A percentile compares a stretch with the other conserved stretches of the same genome.
Evolutionary conservation across 2,329 filamentous ascomycete genomes (phyloP).

Genomic region (Fusarium sulawesiense): DNA sequence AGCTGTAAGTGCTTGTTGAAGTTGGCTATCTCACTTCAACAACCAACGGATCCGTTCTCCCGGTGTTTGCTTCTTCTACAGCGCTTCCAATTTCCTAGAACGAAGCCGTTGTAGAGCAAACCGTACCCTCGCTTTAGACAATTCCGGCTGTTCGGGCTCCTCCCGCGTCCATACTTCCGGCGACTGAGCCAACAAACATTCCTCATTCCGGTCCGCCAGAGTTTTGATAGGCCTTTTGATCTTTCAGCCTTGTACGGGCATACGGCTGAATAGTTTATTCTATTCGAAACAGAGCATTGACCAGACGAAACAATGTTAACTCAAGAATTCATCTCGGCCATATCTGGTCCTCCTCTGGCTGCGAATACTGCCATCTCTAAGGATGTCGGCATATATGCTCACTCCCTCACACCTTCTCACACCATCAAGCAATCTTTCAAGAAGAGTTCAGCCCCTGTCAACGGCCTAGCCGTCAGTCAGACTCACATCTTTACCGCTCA

Average conservation of each 20-base stretch:
- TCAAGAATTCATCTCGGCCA: slow-evolving; percentile 69
- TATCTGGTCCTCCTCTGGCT: slow-evolving; percentile 67
- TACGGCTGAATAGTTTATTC: not conserved
- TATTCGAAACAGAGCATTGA: not conserved
- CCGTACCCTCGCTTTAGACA: slow-evolving; percentile 3
- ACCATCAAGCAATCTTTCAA: slow-evolving; percentile 85
- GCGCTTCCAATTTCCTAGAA: slow-evolving; percentile 13
- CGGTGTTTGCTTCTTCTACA: slow-evolving; percentile 32
- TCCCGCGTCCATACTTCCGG: slow-evolving; percentile 2
- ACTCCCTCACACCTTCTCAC: slow-evolving; percentile 82
- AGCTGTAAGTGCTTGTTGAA: slow-evolving; percentile 29
- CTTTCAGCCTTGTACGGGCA: not conserved
- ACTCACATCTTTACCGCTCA: slow-evolving; percentile 93
- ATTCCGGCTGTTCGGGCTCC: slow-evolving; percentile 11
- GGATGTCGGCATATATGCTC: slow-evolving; percentile 88
- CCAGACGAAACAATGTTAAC: slow-evolving; percentile 62
- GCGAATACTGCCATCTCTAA: slow-evolving; percentile 74
- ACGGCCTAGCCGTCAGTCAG: slow-evolving; percentile 82
- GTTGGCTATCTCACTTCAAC: slow-evolving; percentile 3
- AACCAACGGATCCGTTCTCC: slow-evolving; percentile 4
- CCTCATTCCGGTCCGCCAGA: slow-evolving; percentile 17
- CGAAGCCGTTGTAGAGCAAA: slow-evolving; percentile 12
- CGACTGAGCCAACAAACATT: slow-evolving; percentile 27
- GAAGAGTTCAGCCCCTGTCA: slow-evolving; percentile 85
- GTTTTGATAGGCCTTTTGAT: slow-evolving; percentile 1